phyloP scores from a whole-genome alignment of 108 stramenopile genomes.

The Mayamaea pseudoterrestris region DNA sequence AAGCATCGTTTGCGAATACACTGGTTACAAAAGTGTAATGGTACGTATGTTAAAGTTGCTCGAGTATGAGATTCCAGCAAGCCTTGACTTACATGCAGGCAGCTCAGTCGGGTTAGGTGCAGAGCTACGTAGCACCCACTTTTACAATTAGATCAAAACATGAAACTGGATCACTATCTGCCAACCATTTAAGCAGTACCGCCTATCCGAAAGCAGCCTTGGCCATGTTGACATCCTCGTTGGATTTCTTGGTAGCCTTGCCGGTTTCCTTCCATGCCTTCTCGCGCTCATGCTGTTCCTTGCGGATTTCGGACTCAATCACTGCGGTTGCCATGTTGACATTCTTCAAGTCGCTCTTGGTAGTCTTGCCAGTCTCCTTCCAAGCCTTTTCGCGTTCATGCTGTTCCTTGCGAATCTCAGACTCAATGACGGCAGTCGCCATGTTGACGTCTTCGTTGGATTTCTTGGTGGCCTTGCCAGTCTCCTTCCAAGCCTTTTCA shows the following conservation, averaged over 20 bases:
- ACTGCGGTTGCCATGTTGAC: slow-evolving; percentile 14
- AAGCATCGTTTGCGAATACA: no score
- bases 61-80: no score
- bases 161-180: no score
- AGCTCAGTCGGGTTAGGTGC: no score
- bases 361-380: slow-evolving; percentile 13
- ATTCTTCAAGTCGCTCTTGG: slow-evolving; percentile 17
- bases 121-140: no score
- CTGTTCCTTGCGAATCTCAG: slow-evolving; percentile 3
- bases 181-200: no score
- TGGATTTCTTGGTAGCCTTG: not conserved
- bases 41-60: no score
- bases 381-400: slow-evolving; percentile 9
- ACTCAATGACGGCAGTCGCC: not conserved
- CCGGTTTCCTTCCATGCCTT: not conserved
- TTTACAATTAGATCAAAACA: no score
- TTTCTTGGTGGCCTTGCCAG: no score
- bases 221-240: slow-evolving; percentile 4
- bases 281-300: slow-evolving; percentile 10
- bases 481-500: slow-evolving; percentile 3
- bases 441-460: slow-evolving; percentile 15
- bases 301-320: slow-evolving; percentile 7
- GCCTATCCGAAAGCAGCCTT: slow-evolving; percentile 1
- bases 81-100: no score
- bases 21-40: no score